phyloP scores from a whole-genome alignment of 805 yeast species.

The Lachancea dasiensis region DNA sequence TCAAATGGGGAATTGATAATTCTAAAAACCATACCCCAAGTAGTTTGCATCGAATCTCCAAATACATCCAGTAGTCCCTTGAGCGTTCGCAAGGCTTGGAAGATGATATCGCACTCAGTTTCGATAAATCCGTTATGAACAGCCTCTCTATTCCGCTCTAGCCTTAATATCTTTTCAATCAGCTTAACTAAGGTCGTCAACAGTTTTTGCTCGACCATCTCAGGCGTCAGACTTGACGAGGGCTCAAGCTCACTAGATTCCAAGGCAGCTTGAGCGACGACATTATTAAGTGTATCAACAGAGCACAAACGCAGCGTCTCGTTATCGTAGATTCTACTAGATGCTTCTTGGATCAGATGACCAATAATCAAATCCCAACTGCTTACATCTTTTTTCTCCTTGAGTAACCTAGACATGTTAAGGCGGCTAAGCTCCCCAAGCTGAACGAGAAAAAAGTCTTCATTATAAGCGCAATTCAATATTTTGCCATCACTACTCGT shows the following conservation, averaged over 20 bases:
- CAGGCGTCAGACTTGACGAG: background rate
- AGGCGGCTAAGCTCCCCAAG: conserved; percentile 47
- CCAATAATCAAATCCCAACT: conserved; percentile 46
- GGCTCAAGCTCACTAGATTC: conserved; percentile 18
- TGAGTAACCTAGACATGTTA: conserved; percentile 47
- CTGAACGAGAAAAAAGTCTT: conserved; percentile 47
- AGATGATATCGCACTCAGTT: conserved; percentile 63
- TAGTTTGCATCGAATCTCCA: conserved; percentile 54
- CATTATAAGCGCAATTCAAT: conserved; percentile 46
- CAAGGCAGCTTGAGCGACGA: conserved; percentile 35
- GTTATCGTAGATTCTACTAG: conserved; percentile 36
- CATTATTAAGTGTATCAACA: conserved; percentile 46
- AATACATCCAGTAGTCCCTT: conserved; percentile 72
- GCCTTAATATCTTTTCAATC: conserved; percentile 36
- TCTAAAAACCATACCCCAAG: conserved; percentile 69
- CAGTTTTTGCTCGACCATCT: conserved; percentile 10
- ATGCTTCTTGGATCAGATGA: conserved; percentile 42
- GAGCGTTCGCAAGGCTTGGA: conserved; percentile 55
- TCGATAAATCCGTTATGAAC: conserved; percentile 37
- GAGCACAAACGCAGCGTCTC: conserved; percentile 44
- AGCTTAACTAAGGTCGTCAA: conserved; percentile 39
- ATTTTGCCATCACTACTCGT: conserved; percentile 18
- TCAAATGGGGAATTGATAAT: conserved; percentile 55
- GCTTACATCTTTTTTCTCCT: conserved; percentile 27
- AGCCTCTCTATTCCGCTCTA: conserved; percentile 24